Conservation (phyloP, 2,329 filamentous ascomycete genomes). For the Cercospora sesami region DNA sequence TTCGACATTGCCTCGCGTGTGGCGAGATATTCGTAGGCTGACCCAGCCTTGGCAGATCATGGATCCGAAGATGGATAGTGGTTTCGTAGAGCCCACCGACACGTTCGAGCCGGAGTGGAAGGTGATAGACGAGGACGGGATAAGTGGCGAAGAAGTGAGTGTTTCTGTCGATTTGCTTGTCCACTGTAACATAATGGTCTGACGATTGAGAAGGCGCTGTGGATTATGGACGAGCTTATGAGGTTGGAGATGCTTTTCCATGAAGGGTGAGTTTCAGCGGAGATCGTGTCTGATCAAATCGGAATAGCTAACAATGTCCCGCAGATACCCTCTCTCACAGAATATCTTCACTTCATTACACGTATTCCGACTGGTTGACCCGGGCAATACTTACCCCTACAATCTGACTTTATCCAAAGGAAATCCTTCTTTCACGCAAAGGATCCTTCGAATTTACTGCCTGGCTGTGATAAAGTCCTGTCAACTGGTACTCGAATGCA, state of each 20-base stretch:
- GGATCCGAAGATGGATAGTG: slow-evolving; percentile 99
- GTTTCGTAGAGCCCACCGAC: slow-evolving; percentile 74
- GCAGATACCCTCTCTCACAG: slow-evolving; percentile 77
- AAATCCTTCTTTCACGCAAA: slow-evolving; percentile 40
- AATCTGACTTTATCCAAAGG: slow-evolving; percentile 8
- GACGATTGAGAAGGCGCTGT: slow-evolving; percentile 64
- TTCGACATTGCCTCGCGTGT: background rate
- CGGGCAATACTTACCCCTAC: slow-evolving; percentile 47
- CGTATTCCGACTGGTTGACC: slow-evolving; percentile 77
- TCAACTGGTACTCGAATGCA: slow-evolving; percentile 71
- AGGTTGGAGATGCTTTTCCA: slow-evolving; percentile 98
- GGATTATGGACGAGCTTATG: slow-evolving; percentile 90
- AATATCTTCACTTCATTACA: slow-evolving; percentile 92
- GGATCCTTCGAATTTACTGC: slow-evolving; percentile 80
- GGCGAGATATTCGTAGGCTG: slow-evolving; percentile 8
- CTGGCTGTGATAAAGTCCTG: slow-evolving; percentile 81
- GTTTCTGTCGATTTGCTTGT: background rate
- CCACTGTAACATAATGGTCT: background rate
- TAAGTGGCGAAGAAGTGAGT: slow-evolving; percentile 42
- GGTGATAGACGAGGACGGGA: slow-evolving; percentile 23
- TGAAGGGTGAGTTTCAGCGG: slow-evolving; percentile 56
- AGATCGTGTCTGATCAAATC: background rate
- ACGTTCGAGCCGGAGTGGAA: slow-evolving; percentile 69
- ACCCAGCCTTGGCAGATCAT: slow-evolving; percentile 69
- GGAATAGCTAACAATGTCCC: background rate